Evolutionary conservation across 139 green algal genomes (phyloP).

Genomic region (Ettlia oleoabundans): DNA sequence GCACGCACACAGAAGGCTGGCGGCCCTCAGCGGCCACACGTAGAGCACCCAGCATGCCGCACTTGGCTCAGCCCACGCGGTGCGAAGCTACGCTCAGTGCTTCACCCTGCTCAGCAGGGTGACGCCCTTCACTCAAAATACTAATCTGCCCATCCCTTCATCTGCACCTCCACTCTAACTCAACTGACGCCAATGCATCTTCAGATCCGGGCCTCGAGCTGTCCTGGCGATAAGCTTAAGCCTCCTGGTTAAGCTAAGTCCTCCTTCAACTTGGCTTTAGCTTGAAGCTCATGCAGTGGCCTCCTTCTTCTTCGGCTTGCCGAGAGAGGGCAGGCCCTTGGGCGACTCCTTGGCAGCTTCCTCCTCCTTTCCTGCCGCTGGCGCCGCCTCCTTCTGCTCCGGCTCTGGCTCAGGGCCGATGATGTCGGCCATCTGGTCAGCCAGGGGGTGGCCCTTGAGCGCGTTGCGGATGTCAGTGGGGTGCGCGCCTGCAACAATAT

Average conservation of each 20-base stretch:
- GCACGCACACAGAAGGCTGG: too few relatives aligned
- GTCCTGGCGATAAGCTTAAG: too few relatives aligned
- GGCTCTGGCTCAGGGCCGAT: conserved; percentile 41
- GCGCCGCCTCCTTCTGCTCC: background rate
- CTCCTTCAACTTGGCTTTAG: background rate
- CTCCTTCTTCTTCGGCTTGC: conserved; percentile 47
- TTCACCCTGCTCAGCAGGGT: too few relatives aligned
- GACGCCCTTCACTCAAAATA: too few relatives aligned
- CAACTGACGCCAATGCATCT: too few relatives aligned
- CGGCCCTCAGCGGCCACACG: too few relatives aligned
- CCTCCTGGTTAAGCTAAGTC: background rate
- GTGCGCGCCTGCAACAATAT: conserved; percentile 37
- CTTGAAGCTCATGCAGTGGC: background rate
- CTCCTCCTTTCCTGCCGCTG: conserved; percentile 35
- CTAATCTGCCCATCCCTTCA: too few relatives aligned
- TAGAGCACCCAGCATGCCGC: too few relatives aligned
- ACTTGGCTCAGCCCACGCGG: too few relatives aligned
- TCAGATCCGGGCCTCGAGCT: too few relatives aligned
- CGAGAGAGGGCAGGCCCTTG: conserved; percentile 53
- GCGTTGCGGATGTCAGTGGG: conserved; percentile 50
- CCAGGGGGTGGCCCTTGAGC: conserved; percentile 51
- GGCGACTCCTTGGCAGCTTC: conserved; percentile 30
- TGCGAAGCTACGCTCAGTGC: too few relatives aligned
- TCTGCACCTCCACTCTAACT: too few relatives aligned
- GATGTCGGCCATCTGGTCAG: conserved; percentile 49